Percentiles rank a stretch among this genome's conserved stretches.
phyloP scores from a whole-genome alignment of 345 rosid genomes.

The Acer campestre region DNA sequence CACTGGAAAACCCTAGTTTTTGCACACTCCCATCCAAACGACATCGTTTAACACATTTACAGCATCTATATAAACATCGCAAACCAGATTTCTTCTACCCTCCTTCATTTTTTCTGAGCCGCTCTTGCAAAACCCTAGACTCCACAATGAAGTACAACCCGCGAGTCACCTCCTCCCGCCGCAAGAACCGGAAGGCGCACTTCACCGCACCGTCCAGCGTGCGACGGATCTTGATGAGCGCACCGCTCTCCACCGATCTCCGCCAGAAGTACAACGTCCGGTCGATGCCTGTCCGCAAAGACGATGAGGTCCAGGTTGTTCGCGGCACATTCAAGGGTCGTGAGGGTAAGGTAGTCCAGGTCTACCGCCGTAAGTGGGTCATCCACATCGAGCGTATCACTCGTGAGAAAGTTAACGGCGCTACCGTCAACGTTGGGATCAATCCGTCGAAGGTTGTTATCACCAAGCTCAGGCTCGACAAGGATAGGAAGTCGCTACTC shows the following conservation, averaged over 20 bases:
- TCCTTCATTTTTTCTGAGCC: not conserved
- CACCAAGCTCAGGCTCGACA: conserved; percentile 75
- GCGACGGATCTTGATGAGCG: conserved; percentile 76
- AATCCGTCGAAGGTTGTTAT: conserved; percentile 75
- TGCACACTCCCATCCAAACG: too few relatives aligned
- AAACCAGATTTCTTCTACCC: not conserved
- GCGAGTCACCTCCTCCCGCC: conserved; percentile 69
- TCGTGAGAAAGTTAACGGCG: conserved; percentile 78
- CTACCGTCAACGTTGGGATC: conserved; percentile 75
- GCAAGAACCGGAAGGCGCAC: conserved; percentile 83
- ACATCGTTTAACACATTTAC: too few relatives aligned
- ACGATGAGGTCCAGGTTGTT: conserved; percentile 81
- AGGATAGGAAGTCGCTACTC: conserved; percentile 68
- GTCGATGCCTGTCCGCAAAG: conserved; percentile 82
- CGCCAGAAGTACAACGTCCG: conserved; percentile 80
- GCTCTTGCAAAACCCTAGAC: not conserved
- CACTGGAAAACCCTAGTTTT: too few relatives aligned
- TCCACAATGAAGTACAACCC: conserved; percentile 72
- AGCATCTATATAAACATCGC: not conserved
- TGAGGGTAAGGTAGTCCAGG: conserved; percentile 79
- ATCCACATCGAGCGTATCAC: conserved; percentile 85
- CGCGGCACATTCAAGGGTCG: conserved; percentile 86
- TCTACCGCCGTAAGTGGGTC: conserved; percentile 81
- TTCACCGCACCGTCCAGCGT: conserved; percentile 73
- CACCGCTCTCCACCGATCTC: conserved; percentile 65